Base-by-base conservation (phyloP, 2,329 filamentous ascomycete genomes). In the Coniella lustricola region DNA sequence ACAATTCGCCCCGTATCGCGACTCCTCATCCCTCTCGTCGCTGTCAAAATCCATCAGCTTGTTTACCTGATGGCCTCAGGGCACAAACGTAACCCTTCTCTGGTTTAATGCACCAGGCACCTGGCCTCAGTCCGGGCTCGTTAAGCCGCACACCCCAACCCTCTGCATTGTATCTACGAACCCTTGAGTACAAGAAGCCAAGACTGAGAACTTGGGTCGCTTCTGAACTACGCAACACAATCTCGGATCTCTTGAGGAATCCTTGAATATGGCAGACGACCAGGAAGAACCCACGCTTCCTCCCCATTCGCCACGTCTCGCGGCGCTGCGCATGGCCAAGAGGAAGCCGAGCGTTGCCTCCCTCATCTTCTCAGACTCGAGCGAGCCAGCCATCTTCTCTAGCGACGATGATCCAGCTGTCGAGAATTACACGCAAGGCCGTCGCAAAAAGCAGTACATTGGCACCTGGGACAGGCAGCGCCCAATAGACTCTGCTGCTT, bases 301-400 rank as follows among this genome's bases (percentile, higher is more conserved):
- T 29, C 58, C 54, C 62, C 72, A 14, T 65, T 66, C 2, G 63
- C 60, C 12, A 9, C 17, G 32, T 50, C 62, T 65, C 51, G 56
- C 64, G 34, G 65, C 65, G 1, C 64, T 68, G 51, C 64, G 57
- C 56, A 67, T 71, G 50, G 64, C 60, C 56, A 65, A 67, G 31
- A 60, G 66, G 51, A 73, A 74, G 61, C 70, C 70, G 51, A 59
- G 61, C 31, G 44, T 38, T 8, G 49, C 60, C 16, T 62, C 60
- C n/a, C 56, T 63, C 25, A 59, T 68, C 33, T 67, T 76, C 54
- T 71, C 72, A 60, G 80, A 81, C 60, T 87, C 82, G 17, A 87
- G 84, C 59, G 84, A 88, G 58, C 82, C 83, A 3, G 75, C 81
- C 42, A 63, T 87, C 21, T 88, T 88, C 64, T 87, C 82, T 3